Evolutionary conservation across 139 green algal genomes (phyloP).

Genomic region (Coccomyxa sp.): DNA sequence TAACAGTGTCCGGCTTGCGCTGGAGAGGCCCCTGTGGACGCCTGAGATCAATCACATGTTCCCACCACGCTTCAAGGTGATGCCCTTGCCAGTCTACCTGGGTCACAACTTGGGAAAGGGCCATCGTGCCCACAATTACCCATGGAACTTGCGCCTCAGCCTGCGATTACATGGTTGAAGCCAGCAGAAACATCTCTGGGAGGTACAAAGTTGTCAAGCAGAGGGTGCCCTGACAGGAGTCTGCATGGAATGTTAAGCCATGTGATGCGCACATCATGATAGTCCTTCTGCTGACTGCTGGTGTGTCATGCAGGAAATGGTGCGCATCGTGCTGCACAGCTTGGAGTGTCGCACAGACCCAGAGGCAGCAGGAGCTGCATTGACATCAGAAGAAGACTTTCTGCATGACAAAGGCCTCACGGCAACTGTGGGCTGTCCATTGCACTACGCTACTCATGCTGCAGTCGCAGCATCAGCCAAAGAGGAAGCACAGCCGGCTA

Average conservation of each 20-base stretch:
- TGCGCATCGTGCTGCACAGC: too few relatives aligned
- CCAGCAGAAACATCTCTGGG: not conserved
- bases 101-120: not conserved
- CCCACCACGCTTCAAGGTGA: not conserved
- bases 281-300: too few relatives aligned
- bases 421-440: too few relatives aligned
- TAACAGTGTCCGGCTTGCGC: conserved; percentile 3
- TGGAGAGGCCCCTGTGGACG: conserved; percentile 5
- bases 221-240: not conserved
- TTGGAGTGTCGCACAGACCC: too few relatives aligned
- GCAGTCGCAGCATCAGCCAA: too few relatives aligned
- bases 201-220: not conserved
- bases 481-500: not conserved
- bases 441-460: too few relatives aligned
- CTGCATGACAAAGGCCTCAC: too few relatives aligned
- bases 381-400: too few relatives aligned
- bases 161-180: not conserved
- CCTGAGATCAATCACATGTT: not conserved
- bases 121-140: not conserved
- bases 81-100: not conserved
- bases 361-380: too few relatives aligned
- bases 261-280: too few relatives aligned
- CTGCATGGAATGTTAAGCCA: not conserved
- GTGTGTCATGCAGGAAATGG: too few relatives aligned
- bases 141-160: not conserved